Conservation (phyloP, 345 rosid genomes). For the Passiflora organensis region DNA sequence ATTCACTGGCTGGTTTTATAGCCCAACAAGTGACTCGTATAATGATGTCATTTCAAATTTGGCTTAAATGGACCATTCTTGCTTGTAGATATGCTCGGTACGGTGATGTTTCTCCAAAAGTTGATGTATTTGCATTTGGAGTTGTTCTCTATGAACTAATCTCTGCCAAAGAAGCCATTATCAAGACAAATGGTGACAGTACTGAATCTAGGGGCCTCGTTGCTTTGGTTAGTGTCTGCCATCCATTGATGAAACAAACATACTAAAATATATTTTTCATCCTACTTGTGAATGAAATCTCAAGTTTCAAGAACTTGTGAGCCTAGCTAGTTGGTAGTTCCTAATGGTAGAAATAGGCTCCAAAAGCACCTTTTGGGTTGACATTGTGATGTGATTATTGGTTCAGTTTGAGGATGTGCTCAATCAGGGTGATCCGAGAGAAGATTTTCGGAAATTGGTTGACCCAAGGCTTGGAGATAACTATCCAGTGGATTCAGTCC, state of each 20-base stretch:
- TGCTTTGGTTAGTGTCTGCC: conserved; percentile 56
- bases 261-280: neutral
- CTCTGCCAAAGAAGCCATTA: conserved; percentile 89
- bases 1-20: neutral
- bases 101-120: conserved; percentile 87
- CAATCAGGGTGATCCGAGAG: conserved; percentile 47
- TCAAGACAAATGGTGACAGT: conserved; percentile 39
- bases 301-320: neutral
- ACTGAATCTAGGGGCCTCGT: conserved; percentile 81
- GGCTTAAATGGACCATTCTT: conserved; percentile 6
- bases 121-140: conserved; percentile 92
- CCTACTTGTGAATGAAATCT: neutral
- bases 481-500: conserved; percentile 63
- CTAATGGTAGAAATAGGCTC: neutral
- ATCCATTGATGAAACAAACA: neutral
- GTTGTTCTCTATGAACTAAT: conserved; percentile 93
- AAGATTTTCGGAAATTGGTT: conserved; percentile 51
- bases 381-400: neutral
- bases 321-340: too few species aligned
- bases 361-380: neutral
- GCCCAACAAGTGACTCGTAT: neutral
- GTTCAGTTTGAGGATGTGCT: conserved; percentile 74
- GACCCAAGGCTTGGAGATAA: conserved; percentile 75
- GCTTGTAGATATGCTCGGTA: conserved; percentile 69
- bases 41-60: neutral